Conservation (phyloP, 164 flowering plant genomes). For the Amborella trichopoda region DNA sequence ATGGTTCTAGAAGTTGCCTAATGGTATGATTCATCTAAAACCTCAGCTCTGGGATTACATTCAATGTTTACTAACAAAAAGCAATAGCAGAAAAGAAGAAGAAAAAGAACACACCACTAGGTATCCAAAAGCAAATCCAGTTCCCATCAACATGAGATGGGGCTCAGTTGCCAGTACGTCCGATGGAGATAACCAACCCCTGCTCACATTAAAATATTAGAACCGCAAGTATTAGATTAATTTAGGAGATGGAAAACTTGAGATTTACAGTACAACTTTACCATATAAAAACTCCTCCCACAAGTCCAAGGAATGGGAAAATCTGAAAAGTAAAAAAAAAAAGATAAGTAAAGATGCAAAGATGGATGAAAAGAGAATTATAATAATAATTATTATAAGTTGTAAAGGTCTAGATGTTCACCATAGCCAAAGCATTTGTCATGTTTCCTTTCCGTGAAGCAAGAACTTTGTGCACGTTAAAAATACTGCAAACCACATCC, state of each 20-base stretch:
- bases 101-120: constrained; percentile 85
- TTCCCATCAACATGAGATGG: constrained; percentile 63
- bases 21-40: too few relatives aligned
- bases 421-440: constrained; percentile 83
- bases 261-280: too few relatives aligned
- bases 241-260: too few relatives aligned
- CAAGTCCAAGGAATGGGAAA: constrained; percentile 63
- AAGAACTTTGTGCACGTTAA: constrained; percentile 75
- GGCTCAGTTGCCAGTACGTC: constrained; percentile 67
- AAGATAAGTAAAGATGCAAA: too few relatives aligned
- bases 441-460: constrained; percentile 81
- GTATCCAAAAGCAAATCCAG: constrained; percentile 93
- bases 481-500: constrained; percentile 60
- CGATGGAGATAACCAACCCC: constrained; percentile 84
- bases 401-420: constrained; percentile 16
- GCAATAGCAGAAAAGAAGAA: too few relatives aligned
- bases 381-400: not conserved
- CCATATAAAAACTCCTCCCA: constrained; percentile 75
- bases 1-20: too few relatives aligned
- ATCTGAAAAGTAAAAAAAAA: constrained; percentile 40
- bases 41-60: too few relatives aligned
- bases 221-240: too few relatives aligned
- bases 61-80: too few relatives aligned
- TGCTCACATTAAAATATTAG: too few relatives aligned
- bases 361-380: not conserved